Conservation (phyloP, 2,329 filamentous ascomycete genomes). For the Beauveria caledonica region DNA sequence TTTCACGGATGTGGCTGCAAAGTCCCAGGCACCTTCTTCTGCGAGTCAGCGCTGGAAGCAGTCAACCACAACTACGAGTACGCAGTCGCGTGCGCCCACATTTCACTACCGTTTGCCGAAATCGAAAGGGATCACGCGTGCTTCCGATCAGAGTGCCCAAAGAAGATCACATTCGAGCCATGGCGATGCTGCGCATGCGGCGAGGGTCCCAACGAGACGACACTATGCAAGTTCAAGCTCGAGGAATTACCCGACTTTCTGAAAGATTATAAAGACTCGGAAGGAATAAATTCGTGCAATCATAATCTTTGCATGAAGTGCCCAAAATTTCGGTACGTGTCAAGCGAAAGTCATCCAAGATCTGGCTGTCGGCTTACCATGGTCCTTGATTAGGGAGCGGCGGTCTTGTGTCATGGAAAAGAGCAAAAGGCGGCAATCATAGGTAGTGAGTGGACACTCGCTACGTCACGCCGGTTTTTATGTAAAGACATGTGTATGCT, state of each 20-base stretch:
- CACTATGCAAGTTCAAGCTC: neutral
- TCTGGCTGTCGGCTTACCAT: neutral
- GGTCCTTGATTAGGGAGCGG: neutral
- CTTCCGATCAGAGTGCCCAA: neutral
- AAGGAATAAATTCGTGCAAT: neutral
- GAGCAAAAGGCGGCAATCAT: neutral
- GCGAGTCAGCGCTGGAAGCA: neutral
- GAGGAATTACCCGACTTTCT: neutral
- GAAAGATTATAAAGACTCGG: neutral
- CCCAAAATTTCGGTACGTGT: constrained; percentile 1
- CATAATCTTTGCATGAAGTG: constrained; percentile 4
- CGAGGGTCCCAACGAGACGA: neutral
- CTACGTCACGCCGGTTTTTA: no score
- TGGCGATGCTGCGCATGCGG: constrained; percentile 4
- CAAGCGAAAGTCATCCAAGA: no score
- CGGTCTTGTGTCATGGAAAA: neutral
- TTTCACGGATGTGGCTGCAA: constrained; percentile 6
- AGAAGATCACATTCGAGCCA: neutral
- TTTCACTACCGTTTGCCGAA: neutral
- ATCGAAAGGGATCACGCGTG: constrained; percentile 2
- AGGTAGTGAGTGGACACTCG: no score
- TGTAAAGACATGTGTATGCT: no score
- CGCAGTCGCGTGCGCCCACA: neutral
- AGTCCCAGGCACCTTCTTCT: neutral
- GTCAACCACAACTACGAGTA: neutral